A percentile compares a stretch with the other conserved stretches of the same genome.
Conservation (phyloP, 495 filamentous ascomycete species). For the Daldinia vernicosa region DNA sequence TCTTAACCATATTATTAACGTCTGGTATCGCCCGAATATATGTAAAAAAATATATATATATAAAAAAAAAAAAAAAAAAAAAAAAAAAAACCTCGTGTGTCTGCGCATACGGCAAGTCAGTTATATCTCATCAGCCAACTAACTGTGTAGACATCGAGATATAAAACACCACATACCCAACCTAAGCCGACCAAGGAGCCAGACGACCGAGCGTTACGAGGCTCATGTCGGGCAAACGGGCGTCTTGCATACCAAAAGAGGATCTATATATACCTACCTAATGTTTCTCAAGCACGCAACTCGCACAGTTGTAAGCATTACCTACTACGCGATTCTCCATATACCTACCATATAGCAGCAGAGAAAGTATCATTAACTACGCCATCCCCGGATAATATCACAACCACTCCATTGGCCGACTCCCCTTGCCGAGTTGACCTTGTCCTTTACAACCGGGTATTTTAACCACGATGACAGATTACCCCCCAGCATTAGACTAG, state of each 20-base stretch:
- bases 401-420: constrained; percentile 15
- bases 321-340: neutral
- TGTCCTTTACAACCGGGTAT: constrained; percentile 33
- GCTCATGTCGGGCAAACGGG: constrained; percentile 25
- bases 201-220: neutral
- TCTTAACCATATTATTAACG: neutral
- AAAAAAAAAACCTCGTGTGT: too few species aligned
- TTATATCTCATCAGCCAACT: neutral
- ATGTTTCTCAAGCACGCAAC: neutral
- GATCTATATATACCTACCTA: neutral
- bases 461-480: constrained; percentile 31
- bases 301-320: neutral
- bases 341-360: neutral
- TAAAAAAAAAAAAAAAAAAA: too few species aligned
- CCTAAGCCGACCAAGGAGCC: neutral
- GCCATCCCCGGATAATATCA: constrained; percentile 33
- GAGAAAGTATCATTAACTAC: constrained; percentile 17
- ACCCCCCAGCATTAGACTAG: constrained; percentile 10
- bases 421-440: constrained; percentile 15
- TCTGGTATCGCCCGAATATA: too few species aligned
- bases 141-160: neutral
- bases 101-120: neutral
- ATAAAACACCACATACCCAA: neutral
- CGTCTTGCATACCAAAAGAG: constrained; percentile 10
- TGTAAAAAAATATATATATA: too few species aligned